Evolutionary conservation across 768 basidiomycete species (phyloP), one percentile per base, ranked within the genome.

Genomic region (Boletus tylopilopsis): DNA sequence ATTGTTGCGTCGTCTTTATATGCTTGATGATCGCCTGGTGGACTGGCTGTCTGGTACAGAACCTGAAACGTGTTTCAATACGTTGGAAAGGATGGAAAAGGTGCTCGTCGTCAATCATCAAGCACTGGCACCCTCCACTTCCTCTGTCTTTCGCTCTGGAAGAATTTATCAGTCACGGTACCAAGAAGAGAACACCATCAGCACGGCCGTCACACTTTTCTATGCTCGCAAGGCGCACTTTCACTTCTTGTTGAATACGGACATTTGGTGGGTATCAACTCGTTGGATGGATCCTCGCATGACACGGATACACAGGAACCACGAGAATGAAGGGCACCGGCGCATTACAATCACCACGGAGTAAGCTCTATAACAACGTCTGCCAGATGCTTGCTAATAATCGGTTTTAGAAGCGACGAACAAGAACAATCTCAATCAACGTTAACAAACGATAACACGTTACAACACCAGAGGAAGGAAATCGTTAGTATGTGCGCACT

Each of bases 181-280:
- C n/a, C n/a, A n/a, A n/a, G n/a, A n/a, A 24, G 51, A 58, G 25
- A 42, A 30, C 8, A 29, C 35, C 9, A 3, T 57, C 19, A 36
- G 44, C 12, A 16, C 0, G 4, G 46, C 43, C 23, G 25, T 52
- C 18, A 3, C 11, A 1, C 46, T 48, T 29, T 57, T 57, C 13
- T 18, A 34, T 21, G 15, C 29, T 10, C 48, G 33, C 24, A 47
- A 42, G 13, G 32, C 45, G 0, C 38, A 56, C 16, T 56, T 57
- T 34, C 42, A 47, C 18, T 57, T 47, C 24, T 40, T 57, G 42
- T 38, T 56, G 11, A 45, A 29, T 16, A 56, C 41, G 18, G 35
- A 47, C 15, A 40, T 56, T n/a, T 56, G 54, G 55, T 56, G n/a
- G 34, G 45, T 36, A 10, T 3, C 2, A 12, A 3, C 2, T 5